These are phyloP conservation scores for Royoungia palumana DNA, from an alignment of 768 basidiomycete genomes.

Conservation along the genomic window DNA sequence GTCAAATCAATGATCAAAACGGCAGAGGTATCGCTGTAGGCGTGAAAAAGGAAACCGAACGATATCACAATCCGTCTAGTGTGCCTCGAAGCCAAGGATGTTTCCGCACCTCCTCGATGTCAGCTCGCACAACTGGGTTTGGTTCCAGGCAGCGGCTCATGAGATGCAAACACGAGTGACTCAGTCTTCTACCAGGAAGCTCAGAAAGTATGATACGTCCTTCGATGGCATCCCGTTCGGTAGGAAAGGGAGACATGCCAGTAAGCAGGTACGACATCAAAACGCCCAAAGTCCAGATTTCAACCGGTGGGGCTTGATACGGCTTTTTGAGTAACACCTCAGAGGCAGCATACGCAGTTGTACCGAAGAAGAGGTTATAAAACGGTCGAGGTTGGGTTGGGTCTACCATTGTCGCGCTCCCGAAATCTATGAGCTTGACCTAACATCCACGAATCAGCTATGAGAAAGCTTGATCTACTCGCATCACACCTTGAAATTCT, in stretches of 20 bases:
- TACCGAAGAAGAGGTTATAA: constrained; percentile 85
- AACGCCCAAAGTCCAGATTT: constrained; percentile 95
- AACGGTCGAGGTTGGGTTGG: constrained; percentile 58
- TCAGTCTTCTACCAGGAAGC: constrained; percentile 35
- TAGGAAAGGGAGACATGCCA: constrained; percentile 90
- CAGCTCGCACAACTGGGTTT: constrained; percentile 75
- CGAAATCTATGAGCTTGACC: constrained; percentile 97
- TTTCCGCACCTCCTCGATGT: constrained; percentile 74
- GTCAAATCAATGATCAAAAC: constrained; percentile 5
- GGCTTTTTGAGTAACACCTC: constrained; percentile 86
- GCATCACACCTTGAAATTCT: constrained; percentile 55
- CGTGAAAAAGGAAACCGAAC: neutral
- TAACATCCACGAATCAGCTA: constrained; percentile 30
- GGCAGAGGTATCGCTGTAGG: constrained; percentile 8
- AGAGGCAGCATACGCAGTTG: constrained; percentile 92
- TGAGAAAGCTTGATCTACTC: neutral
- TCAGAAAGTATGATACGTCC: constrained; percentile 58
- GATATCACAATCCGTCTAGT: constrained; percentile 17
- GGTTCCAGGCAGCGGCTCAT: constrained; percentile 81
- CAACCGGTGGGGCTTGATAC: constrained; percentile 91
- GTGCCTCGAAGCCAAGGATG: constrained; percentile 72
- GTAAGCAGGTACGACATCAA: constrained; percentile 93
- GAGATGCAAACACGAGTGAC: constrained; percentile 53
- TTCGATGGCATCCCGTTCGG: constrained; percentile 72
- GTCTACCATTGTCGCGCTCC: constrained; percentile 78